Evolutionary conservation across 2,329 filamentous ascomycete genomes (phyloP), one percentile per base, ranked within the genome.

Genomic region (Thielaviopsis euricoi): DNA sequence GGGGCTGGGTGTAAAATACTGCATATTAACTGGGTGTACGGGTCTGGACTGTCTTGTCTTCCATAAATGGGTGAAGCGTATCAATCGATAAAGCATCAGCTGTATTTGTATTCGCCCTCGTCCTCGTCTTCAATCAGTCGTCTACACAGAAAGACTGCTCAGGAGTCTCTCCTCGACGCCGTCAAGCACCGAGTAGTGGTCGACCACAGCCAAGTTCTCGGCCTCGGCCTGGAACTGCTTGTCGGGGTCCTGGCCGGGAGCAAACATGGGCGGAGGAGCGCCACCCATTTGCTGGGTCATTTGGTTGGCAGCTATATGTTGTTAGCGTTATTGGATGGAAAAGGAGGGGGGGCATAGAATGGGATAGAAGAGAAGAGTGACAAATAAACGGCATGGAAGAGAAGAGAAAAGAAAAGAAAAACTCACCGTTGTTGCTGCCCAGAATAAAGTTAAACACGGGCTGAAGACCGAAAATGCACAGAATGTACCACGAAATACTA

Each of bases 401-500:
- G 4, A 22, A 59, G 1, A 58, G 1, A 53, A 6, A 17, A 12
- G 73, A 43, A 1, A 40, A 25, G 57, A 3, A 55, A 9, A 21
- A 73, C 83, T 70, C 76, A 96, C 90, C 84, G 70, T 97, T 97
- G 66, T 98, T 94, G 69, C 86, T 95, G 9, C 93, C 93, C 15
- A 98, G 79, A 54, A 98, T 84, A 70, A 96, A 97, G 67, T 93
- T 95, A 70, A 98, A 98, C 59, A 98, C 90, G 57, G 91, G 89
- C 70, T 97, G 91, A 59, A 98, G 76, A 52, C 94, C 93, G 69
- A 98, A 97, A 62, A 98, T 83, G 67, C 94, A 97, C 64, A 98
- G 74, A 68, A 98, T 97, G 75, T 98, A 98, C 90, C 93, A 98
- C 61, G 89, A 95, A 70, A 98, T 83, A 71, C 89, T 95, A 0